Conservation (phyloP, 306 rosid genomes). For the Prunus kanzakura region DNA sequence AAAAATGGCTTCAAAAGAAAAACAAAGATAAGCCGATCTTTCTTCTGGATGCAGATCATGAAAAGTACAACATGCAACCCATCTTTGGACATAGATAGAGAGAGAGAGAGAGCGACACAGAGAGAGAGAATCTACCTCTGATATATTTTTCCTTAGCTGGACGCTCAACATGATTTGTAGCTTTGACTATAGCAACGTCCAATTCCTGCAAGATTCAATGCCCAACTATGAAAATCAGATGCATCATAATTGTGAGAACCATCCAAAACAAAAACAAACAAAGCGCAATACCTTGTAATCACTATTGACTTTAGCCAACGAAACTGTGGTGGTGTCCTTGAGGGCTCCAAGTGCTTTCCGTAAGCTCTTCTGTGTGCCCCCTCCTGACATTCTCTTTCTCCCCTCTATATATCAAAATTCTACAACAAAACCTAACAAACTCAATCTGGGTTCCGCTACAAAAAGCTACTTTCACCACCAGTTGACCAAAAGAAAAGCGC, state of each 20-base stretch:
- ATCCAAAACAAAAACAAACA: constrained; percentile 6
- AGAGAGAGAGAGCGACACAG: neutral
- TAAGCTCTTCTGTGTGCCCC: constrained; percentile 81
- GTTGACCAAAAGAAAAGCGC: too few relatives aligned
- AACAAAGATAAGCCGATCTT: constrained; percentile 19
- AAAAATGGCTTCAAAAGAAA: constrained; percentile 72
- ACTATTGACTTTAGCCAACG: constrained; percentile 98
- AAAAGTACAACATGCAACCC: neutral
- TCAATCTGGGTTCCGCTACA: constrained; percentile 14
- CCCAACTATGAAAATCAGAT: constrained; percentile 20
- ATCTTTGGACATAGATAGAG: neutral
- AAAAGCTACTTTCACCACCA: neutral
- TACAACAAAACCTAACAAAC: constrained; percentile 15
- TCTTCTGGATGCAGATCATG: constrained; percentile 18
- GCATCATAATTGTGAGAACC: neutral
- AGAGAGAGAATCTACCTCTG: constrained; percentile 50
- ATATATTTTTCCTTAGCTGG: constrained; percentile 89
- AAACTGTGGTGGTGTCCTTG: constrained; percentile 94
- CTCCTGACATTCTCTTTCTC: constrained; percentile 67
- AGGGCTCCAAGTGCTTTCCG: constrained; percentile 96
- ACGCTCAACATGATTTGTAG: constrained; percentile 94
- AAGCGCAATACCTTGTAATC: constrained; percentile 75
- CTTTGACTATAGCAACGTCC: constrained; percentile 91
- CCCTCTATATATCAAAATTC: constrained; percentile 47
- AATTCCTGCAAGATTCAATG: constrained; percentile 61